Conservation (phyloP, 805 yeast species). For the Cyberlindnera bimundalis region DNA sequence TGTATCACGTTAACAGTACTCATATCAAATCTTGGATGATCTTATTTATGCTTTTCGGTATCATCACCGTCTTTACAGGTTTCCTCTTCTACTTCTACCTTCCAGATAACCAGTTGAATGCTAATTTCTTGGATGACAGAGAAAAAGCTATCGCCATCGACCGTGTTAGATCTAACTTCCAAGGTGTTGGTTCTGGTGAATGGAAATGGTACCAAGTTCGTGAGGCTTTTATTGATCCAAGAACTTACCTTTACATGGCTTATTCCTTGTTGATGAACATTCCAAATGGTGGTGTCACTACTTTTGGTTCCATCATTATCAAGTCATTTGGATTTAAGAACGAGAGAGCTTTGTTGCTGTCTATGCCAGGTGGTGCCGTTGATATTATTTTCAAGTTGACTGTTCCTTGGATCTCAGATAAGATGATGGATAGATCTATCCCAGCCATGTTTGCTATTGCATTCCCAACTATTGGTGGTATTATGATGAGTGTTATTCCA, state of each 20-base stretch:
- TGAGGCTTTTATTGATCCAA: conserved; percentile 31
- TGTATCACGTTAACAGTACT: conserved; percentile 20
- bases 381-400: conserved; percentile 31
- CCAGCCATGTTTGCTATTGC: too few relatives aligned
- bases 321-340: conserved; percentile 37
- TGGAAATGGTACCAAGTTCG: conserved; percentile 36
- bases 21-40: conserved; percentile 37
- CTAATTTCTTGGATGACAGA: conserved; percentile 36
- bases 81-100: conserved; percentile 37
- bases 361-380: conserved; percentile 36
- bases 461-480: too few relatives aligned
- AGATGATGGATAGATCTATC: neutral
- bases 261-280: conserved; percentile 31
- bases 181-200: conserved; percentile 40
- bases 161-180: conserved; percentile 41
- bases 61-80: conserved; percentile 46
- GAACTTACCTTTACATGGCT: conserved; percentile 38
- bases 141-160: conserved; percentile 41
- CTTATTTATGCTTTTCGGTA: conserved; percentile 51
- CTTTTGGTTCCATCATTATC: conserved; percentile 40
- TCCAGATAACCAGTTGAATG: conserved; percentile 44
- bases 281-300: conserved; percentile 46
- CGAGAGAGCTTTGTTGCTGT: conserved; percentile 29
- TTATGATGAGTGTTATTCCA: too few relatives aligned
- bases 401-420: conserved; percentile 7